Conservation (phyloP, 2,329 filamentous ascomycete genomes). For the Stagonosporopsis chrysanthemi region DNA sequence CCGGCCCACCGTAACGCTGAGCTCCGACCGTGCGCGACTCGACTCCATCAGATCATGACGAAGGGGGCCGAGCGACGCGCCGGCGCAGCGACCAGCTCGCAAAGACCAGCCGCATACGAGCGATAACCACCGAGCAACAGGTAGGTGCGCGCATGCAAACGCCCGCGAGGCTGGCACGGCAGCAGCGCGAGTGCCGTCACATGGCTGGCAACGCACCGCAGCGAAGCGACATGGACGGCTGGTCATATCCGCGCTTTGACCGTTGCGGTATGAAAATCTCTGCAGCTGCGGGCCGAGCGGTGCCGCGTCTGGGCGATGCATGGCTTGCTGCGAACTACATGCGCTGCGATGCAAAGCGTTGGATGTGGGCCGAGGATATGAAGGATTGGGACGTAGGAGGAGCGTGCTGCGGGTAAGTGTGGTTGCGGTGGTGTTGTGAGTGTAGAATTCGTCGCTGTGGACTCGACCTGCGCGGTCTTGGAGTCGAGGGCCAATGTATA, state of each 20-base stretch:
- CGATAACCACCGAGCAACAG: not conserved
- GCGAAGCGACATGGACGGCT: slow-evolving; percentile 13
- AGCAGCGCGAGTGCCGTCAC: slow-evolving; percentile 24
- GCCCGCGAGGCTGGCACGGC: not conserved
- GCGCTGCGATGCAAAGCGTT: slow-evolving; percentile 18
- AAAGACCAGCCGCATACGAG: not conserved
- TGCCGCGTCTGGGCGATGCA: slow-evolving; percentile 22
- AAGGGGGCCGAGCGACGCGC: slow-evolving; percentile 2
- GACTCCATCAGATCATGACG: slow-evolving; percentile 22
- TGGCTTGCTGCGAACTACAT: slow-evolving; percentile 14
- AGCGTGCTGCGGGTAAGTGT: not conserved
- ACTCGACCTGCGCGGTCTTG: too few species aligned
- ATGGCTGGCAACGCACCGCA: not conserved
- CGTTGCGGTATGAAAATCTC: slow-evolving; percentile 31
- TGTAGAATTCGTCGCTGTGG: too few species aligned
- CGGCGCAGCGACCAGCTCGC: not conserved
- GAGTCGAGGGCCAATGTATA: too few species aligned
- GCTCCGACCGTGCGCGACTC: not conserved
- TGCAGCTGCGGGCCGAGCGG: slow-evolving; percentile 34
- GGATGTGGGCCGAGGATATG: slow-evolving; percentile 3
- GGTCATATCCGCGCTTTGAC: slow-evolving; percentile 16
- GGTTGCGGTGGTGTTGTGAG: too few species aligned
- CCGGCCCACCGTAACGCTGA: slow-evolving; percentile 12
- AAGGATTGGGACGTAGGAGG: not conserved
- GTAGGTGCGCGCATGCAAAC: not conserved